These are phyloP conservation scores for Arabis hirsuta DNA, from an alignment of 345 rosid species.

Conservation along the genomic window DNA sequence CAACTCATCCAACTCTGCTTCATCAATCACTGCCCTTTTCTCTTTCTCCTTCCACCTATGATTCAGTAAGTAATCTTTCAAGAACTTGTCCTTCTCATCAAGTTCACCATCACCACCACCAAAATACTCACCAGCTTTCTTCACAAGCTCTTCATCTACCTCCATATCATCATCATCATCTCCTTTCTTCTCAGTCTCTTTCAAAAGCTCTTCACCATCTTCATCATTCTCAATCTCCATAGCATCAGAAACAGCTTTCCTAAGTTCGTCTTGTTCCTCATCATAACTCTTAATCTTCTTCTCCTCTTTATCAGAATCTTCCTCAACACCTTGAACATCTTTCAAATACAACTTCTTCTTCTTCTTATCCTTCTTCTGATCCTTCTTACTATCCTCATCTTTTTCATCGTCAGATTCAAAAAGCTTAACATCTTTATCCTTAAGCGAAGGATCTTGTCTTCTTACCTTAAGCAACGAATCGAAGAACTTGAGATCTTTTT, in stretches of 20 bases:
- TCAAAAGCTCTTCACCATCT: slow-evolving; percentile 50
- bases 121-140: slow-evolving; percentile 67
- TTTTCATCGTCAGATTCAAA: slow-evolving; percentile 51
- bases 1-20: slow-evolving; percentile 45
- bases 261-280: slow-evolving; percentile 69
- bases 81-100: slow-evolving; percentile 59
- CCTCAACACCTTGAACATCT: slow-evolving; percentile 66
- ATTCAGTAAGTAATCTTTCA: slow-evolving; percentile 70
- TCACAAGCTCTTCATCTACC: slow-evolving; percentile 45
- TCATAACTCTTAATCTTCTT: slow-evolving; percentile 45
- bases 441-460: slow-evolving; percentile 54
- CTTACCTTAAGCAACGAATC: slow-evolving; percentile 56
- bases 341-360: slow-evolving; percentile 54
- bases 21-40: slow-evolving; percentile 36
- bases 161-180: slow-evolving; percentile 30
- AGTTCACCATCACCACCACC: slow-evolving; percentile 53
- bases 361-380: slow-evolving; percentile 8
- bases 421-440: slow-evolving; percentile 49
- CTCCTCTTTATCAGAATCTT: slow-evolving; percentile 28
- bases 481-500: slow-evolving; percentile 50
- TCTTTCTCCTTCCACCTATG: slow-evolving; percentile 65
- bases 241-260: slow-evolving; percentile 61
- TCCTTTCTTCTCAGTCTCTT: slow-evolving; percentile 48
- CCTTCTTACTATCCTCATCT: neutral
- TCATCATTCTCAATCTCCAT: slow-evolving; percentile 47